Base-by-base conservation (phyloP, 2,329 filamentous ascomycete species). In the Colletotrichum sp. region DNA sequence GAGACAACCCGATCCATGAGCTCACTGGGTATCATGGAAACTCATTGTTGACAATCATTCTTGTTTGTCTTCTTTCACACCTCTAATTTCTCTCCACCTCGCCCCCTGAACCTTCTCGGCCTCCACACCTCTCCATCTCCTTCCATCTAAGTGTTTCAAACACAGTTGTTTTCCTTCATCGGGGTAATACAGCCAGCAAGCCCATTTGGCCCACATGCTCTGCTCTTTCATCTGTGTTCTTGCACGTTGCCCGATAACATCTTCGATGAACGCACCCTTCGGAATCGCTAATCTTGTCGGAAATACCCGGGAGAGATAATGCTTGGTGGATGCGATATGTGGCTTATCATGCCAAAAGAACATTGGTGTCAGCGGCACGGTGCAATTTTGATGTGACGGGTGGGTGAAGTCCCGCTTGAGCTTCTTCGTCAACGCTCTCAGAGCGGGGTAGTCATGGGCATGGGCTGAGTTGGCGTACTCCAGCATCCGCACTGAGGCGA, bases 331-430 rank as follows among this genome's bases (percentile, higher is more conserved):
- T 1, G 87, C 89, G 4, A 91, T 75, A 72, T 91, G 90, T 1
- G 90, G 89, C 78, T 91, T 91, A 76, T 91, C 90, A 71, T 91
- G 89, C 90, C 90, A 91, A 79, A 91, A 90, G 81, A 90, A 91
- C 70, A 91, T 84, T 0, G 90, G 90, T 1, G 90, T 91, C 55
- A 91, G 80, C 0, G 88, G 87, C 1, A 91, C 80, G 16, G 16
- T 59, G 16, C 79, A 77, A 18, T 28, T 28, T n/a, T n/a, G 68
- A 30, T 12, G 66, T 24, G 24, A 62, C 7, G 63, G 72, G 60
- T 39, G 62, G 3, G 49, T 64, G 72, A 89, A 90, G 18, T 85
- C 82, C 1, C 84, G 81, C 72, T 87, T 89, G 24, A 89, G 83
- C 21, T 81, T 78, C 0, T 81, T 75, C 0, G 89, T 90, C 39